These are phyloP conservation scores for Teunomyces barrocoloradensis DNA, from an alignment of 805 yeast species.

Conservation along the genomic window DNA sequence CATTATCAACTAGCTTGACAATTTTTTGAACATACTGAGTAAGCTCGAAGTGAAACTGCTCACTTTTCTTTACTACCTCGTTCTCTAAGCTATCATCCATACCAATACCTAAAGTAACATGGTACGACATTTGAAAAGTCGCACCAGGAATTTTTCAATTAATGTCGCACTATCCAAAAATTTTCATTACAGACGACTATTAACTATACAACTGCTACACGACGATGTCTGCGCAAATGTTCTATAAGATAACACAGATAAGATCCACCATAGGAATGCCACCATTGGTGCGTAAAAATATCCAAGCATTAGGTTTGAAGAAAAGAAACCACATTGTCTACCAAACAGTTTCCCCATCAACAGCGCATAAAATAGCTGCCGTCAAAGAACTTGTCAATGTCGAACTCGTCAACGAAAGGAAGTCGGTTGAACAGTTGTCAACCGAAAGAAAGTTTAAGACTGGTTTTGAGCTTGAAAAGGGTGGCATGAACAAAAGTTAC, in stretches of 20 bases:
- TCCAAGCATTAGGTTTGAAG: slow-evolving; percentile 69
- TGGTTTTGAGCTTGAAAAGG: slow-evolving; percentile 44
- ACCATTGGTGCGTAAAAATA: slow-evolving; percentile 58
- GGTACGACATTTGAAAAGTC: slow-evolving; percentile 1
- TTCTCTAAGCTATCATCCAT: slow-evolving; percentile 9
- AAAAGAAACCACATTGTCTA: slow-evolving; percentile 73
- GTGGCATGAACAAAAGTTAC: neutral
- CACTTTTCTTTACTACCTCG: slow-evolving; percentile 13
- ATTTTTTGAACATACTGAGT: neutral
- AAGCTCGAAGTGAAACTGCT: slow-evolving; percentile 14
- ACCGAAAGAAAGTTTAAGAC: slow-evolving; percentile 58
- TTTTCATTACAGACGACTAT: neutral
- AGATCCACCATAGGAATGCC: slow-evolving; percentile 89
- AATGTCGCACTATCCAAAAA: slow-evolving; percentile 2
- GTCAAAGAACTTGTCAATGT: slow-evolving; percentile 87
- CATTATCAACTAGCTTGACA: neutral
- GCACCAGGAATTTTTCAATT: neutral
- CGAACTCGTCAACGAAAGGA: slow-evolving; percentile 58
- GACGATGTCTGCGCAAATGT: slow-evolving; percentile 14
- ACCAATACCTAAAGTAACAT: neutral
- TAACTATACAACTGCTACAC: neutral
- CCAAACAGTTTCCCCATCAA: slow-evolving; percentile 68
- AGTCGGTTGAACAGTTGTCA: slow-evolving; percentile 53
- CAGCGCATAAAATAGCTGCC: slow-evolving; percentile 79
- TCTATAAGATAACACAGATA: slow-evolving; percentile 64